Evolutionary conservation across 2,329 filamentous ascomycete species (phyloP), one percentile per base, ranked within the genome.

Genomic region (Exophiala sideris): DNA sequence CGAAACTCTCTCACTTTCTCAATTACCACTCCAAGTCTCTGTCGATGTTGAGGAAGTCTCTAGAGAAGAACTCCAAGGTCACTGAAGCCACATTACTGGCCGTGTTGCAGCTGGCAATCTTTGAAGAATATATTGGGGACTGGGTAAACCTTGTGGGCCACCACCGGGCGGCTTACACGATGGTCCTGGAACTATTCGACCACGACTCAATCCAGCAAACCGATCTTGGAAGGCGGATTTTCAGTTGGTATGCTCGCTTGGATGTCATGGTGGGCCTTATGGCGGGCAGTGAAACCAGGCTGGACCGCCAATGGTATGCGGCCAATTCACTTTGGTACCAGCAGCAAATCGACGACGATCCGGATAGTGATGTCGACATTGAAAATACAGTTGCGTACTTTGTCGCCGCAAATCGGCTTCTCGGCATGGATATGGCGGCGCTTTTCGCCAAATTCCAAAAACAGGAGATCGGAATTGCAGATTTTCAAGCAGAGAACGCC

Each of bases 111-210:
- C 80, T 97, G 46, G 91, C 91, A 51, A 95, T 89, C 2, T 94
- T 96, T 52, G 94, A 99, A 82, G 94, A 97, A 72, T 95, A 91
- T 65, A 79, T 97, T 42, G 94, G 94, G 10, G 94, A 99, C 68
- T 97, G 91, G 91, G 84, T 95, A 49, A 96, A 95, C 65, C 77
- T 97, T 12, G 86, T 94, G 71, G 89, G 91, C 18, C 94, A 97
- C 68, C 91, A 96, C 68, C 90, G 87, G 67, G 94, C 92, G 9
- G 94, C 94, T 0, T 83, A 88, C 66, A 84, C 89, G 59, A 86
- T 97, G 64, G 75, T 97, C 42, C 87, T 80, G 1, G 82, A 86
- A 40, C 74, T 96, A 0, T 91, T 90, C 67, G 90, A 85, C 0
- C 88, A 90, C 0, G 77, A 91, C 58, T 87, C 84, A 0, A 83